phyloP scores from a whole-genome alignment of 208 protist species.

The Novymonas esmeraldas region DNA sequence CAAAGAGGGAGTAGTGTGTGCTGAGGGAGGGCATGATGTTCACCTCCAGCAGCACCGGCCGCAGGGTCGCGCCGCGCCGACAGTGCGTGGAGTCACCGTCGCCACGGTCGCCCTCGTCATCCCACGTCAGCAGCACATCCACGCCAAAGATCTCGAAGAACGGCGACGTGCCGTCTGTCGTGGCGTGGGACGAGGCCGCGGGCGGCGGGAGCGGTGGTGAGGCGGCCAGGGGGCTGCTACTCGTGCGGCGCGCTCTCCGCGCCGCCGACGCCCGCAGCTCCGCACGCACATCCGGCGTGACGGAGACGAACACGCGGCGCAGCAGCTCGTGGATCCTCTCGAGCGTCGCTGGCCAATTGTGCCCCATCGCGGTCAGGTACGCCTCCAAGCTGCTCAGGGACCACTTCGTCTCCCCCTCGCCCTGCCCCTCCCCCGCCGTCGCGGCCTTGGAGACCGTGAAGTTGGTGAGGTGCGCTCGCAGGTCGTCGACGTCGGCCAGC shows the following conservation, averaged over 20 bases:
- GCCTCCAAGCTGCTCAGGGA: slow-evolving; percentile 43
- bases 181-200: slow-evolving; percentile 2
- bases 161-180: slow-evolving; percentile 29
- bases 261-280: slow-evolving; percentile 33
- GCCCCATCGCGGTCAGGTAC: slow-evolving; percentile 40
- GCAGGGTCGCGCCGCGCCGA: slow-evolving; percentile 2
- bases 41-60: slow-evolving; percentile 80
- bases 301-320: slow-evolving; percentile 68
- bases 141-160: slow-evolving; percentile 91
- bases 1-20: slow-evolving; percentile 77
- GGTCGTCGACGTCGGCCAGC: slow-evolving; percentile 17
- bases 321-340: slow-evolving; percentile 67
- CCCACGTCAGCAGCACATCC: slow-evolving; percentile 69
- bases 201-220: slow-evolving; percentile 7
- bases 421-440: slow-evolving; percentile 9
- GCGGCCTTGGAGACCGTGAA: slow-evolving; percentile 91
- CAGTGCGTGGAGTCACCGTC: neutral
- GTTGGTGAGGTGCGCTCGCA: slow-evolving; percentile 90
- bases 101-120: neutral
- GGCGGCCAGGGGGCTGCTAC: neutral
- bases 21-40: slow-evolving; percentile 90
- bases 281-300: slow-evolving; percentile 52
- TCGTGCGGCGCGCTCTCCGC: neutral
- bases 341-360: slow-evolving; percentile 67
- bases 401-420: slow-evolving; percentile 53